Evolutionary conservation across 768 basidiomycete genomes (phyloP).

Genomic region (Daedalea quercina): DNA sequence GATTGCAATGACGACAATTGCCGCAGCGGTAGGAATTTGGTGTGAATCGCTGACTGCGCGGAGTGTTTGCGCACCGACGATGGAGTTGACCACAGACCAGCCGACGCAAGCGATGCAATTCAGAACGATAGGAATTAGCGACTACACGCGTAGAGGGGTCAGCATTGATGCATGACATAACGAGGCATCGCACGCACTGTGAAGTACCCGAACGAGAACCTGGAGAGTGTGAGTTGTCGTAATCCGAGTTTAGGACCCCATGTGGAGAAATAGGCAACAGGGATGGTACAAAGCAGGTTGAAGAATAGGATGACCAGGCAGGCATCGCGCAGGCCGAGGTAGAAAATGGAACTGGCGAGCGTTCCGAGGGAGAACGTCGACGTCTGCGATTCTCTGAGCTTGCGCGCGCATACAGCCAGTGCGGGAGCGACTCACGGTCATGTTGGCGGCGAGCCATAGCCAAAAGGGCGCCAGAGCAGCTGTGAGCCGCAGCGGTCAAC

Average conservation of each 20-base stretch:
- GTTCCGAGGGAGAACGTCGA: constrained; percentile 33
- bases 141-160: not conserved
- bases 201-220: constrained; percentile 34
- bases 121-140: constrained; percentile 25
- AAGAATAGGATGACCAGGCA: constrained; percentile 35
- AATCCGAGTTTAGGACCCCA: constrained; percentile 35
- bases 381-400: constrained; percentile 6
- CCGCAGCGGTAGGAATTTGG: constrained; percentile 30
- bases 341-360: constrained; percentile 28
- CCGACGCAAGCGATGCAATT: constrained; percentile 38
- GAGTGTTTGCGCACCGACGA: constrained; percentile 26
- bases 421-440: constrained; percentile 6
- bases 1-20: constrained; percentile 38
- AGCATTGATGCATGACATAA: not conserved
- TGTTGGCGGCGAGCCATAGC: constrained; percentile 29
- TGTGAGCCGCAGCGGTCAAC: not conserved
- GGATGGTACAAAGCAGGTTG: constrained; percentile 27
- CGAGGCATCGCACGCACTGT: not conserved
- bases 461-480: constrained; percentile 1
- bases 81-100: constrained; percentile 33
- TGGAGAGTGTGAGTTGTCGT: constrained; percentile 35
- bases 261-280: constrained; percentile 28
- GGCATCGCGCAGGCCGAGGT: constrained; percentile 30
- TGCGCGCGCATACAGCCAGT: not conserved
- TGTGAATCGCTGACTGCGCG: constrained; percentile 21